Conservation (phyloP, 257 asterid genomes). For the Eustoma russellianum region DNA sequence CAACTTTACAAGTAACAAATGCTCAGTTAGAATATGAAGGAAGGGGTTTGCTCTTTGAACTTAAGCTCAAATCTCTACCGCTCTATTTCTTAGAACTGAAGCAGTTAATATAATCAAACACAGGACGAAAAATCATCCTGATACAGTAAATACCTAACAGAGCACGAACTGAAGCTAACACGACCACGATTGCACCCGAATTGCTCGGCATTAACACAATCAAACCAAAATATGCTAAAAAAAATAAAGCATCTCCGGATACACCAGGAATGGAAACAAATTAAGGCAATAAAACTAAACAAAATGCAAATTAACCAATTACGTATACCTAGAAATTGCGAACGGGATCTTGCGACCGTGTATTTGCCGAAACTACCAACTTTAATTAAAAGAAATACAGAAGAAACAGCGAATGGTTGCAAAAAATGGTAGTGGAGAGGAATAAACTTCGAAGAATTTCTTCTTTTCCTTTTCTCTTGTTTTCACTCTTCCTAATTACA, state of each 20-base stretch:
- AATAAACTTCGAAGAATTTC: neutral
- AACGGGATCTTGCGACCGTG: neutral
- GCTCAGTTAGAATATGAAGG: too few species aligned
- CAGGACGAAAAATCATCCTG: too few species aligned
- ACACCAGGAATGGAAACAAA: neutral
- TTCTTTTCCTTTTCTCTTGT: neutral
- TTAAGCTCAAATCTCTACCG: too few species aligned
- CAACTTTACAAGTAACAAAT: too few species aligned
- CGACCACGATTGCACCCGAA: neutral
- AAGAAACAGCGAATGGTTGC: too few species aligned
- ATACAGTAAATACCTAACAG: too few species aligned
- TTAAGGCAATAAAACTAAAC: neutral
- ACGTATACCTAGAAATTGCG: neutral
- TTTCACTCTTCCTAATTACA: neutral
- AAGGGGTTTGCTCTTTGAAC: too few species aligned
- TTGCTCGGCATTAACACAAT: neutral
- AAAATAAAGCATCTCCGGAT: neutral
- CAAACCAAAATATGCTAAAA: neutral
- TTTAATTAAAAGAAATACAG: too few species aligned
- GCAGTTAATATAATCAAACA: too few species aligned
- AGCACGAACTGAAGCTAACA: too few species aligned
- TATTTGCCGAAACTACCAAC: too few species aligned
- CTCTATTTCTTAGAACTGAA: too few species aligned
- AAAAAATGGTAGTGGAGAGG: slow-evolving; percentile 1
- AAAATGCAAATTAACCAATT: neutral